Evolutionary conservation across 2,329 filamentous ascomycete species (phyloP).

Genomic region (Xylariales sp.): DNA sequence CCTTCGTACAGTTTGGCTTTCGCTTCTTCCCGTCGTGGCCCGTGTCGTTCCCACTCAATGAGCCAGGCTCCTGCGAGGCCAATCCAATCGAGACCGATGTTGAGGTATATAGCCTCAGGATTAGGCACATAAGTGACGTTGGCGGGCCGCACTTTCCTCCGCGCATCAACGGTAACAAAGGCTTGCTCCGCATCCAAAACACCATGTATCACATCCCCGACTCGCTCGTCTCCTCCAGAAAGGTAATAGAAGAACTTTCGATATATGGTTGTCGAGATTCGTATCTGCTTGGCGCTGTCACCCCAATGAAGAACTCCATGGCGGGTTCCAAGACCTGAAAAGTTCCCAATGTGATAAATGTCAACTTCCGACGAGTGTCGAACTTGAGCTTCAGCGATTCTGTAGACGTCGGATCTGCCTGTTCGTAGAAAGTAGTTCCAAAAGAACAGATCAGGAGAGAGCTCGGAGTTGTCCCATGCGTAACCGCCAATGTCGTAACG

Average conservation of each 20-base stretch:
- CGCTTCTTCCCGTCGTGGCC: slow-evolving; percentile 48
- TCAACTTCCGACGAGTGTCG: slow-evolving; percentile 59
- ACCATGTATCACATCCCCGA: slow-evolving; percentile 49
- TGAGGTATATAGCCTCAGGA: slow-evolving; percentile 2
- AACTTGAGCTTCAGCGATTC: slow-evolving; percentile 53
- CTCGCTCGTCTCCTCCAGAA: slow-evolving; percentile 52
- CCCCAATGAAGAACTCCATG: slow-evolving; percentile 59
- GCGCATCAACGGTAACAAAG: slow-evolving; percentile 48
- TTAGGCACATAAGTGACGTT: slow-evolving; percentile 34
- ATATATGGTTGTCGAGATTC: slow-evolving; percentile 55
- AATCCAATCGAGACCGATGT: slow-evolving; percentile 54
- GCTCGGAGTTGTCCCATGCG: slow-evolving; percentile 61
- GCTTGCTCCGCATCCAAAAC: slow-evolving; percentile 49
- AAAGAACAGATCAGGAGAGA: slow-evolving; percentile 58
- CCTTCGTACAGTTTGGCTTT: slow-evolving; percentile 44
- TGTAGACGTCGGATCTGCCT: slow-evolving; percentile 51
- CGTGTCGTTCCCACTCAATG: slow-evolving; percentile 55
- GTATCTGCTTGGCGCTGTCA: slow-evolving; percentile 58
- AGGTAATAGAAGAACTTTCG: slow-evolving; percentile 54
- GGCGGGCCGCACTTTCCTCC: slow-evolving; percentile 48
- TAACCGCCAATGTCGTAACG: slow-evolving; percentile 60
- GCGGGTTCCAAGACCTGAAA: slow-evolving; percentile 55
- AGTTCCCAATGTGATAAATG: slow-evolving; percentile 54
- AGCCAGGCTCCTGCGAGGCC: slow-evolving; percentile 54
- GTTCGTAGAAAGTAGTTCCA: slow-evolving; percentile 60